Evolutionary conservation across 306 rosid genomes (phyloP), one percentile per base, ranked within the genome.

Genomic region (Pueraria montana): DNA sequence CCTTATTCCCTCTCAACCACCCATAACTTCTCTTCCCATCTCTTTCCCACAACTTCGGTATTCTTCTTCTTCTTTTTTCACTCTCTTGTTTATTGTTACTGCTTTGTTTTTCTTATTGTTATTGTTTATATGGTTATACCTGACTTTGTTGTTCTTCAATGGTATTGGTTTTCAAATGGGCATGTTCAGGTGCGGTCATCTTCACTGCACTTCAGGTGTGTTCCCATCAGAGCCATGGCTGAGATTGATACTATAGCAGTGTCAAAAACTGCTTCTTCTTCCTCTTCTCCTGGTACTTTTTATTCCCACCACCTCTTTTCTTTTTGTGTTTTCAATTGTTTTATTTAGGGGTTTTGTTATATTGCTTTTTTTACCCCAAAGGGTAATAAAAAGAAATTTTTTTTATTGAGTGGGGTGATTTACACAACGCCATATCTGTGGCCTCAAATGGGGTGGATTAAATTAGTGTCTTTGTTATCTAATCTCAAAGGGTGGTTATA

Each of bases 171-270:
- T 71, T 74, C 63, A 49, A 53, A 74, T 72, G 84, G 63, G 14
- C 53, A 27, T 50, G 63, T 48, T 61, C 85, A 85, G 78, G 61
- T 80, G 67, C 79, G 61, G 62, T 80, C 84, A 1, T 80, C 85
- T 48, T 76, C 86, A 34, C 75, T 80, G 63, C 82, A 53, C 48
- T 80, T 83, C 63, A 77, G 81, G 77, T 85, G 74, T 58, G 13
- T 75, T 36, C 80, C 89, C 42, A 79, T 92, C 85, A 89, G 76
- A 84, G 91, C 93, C 64, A 92, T 95, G 97, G 90, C 97, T 23
- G 81, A 90, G 6, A 74, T 77, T 40, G 87, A 84, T 21, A 43
- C 89, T 8, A 7, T 83, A 43, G 62, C 90, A 24, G 49, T 24
- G 16, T 65, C 91, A 12, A 65, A 78, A 72, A 7, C 68, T 56